A percentile compares a stretch with the other conserved stretches of the same genome.
These are phyloP conservation scores for Suaeda aralocaspica DNA, from an alignment of 148 eudicot species.

Conservation along the genomic window DNA sequence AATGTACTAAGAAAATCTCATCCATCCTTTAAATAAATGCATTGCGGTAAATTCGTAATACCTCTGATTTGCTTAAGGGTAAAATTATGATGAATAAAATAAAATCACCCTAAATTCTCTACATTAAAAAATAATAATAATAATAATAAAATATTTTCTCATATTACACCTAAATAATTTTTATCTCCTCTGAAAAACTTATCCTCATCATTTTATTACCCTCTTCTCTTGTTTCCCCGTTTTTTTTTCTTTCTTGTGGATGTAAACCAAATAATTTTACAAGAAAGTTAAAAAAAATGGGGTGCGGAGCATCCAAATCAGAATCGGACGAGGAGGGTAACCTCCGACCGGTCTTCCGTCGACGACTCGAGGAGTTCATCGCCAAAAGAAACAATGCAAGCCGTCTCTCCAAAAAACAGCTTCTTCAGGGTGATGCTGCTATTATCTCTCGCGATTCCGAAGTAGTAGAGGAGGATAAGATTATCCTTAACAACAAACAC, in stretches of 20 bases:
- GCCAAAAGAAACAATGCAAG: slow-evolving; percentile 2
- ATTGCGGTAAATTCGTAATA: slow-evolving; percentile 20
- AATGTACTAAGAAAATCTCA: neutral
- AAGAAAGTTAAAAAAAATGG: slow-evolving; percentile 32
- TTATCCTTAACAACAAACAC: too few relatives aligned
- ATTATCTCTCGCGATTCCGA: neutral
- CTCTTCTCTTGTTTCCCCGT: neutral
- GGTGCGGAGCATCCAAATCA: slow-evolving; percentile 34
- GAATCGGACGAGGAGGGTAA: slow-evolving; percentile 22
- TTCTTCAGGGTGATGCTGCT: slow-evolving; percentile 7
- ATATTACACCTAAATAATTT: neutral
- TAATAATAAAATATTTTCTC: neutral
- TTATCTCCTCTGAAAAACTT: neutral
- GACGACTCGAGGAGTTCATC: slow-evolving; percentile 29
- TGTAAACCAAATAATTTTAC: neutral
- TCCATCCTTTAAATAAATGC: neutral
- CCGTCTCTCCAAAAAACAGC: slow-evolving; percentile 25
- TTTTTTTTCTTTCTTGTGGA: neutral
- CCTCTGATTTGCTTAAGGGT: slow-evolving; percentile 15
- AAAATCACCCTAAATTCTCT: neutral
- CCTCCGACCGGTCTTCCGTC: slow-evolving; percentile 30
- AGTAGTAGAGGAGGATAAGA: neutral
- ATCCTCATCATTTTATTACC: neutral
- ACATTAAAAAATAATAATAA: too few relatives aligned
- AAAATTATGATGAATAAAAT: neutral